Base-by-base conservation (phyloP, 139 green algal species). In the Mychonastes homosphaera region DNA sequence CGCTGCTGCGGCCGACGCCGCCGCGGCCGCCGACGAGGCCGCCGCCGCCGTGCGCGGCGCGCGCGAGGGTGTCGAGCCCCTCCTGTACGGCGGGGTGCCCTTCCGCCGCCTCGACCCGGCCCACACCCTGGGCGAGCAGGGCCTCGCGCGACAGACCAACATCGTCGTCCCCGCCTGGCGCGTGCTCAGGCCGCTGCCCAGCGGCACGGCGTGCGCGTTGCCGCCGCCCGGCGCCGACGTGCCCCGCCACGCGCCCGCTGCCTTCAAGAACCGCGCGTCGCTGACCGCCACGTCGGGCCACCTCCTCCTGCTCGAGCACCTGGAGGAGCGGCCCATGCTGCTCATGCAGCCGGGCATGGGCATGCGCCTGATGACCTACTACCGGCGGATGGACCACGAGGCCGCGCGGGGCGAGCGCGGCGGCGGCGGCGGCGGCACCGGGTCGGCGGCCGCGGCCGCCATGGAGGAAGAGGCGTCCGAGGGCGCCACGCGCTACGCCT, bases 271-370 rank as follows among this genome's bases (percentile, higher is more conserved):
- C 24, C 66, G 64, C 33, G 68, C 60, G 56, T 67, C 88, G 10
- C 54, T 92, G 12, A 73, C 50, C 2, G 79, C 27, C 3, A 70
- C 74, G 29, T 16, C 47, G 0, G 84, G 84, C 3, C 76, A 82
- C 28, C 35, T 90, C 10, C 29, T 88, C 29, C 67, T 92, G 38
- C 24, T 80, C 50, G 84, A 89, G 70, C 89, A 94, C 63, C 58
- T 83, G 49, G 77, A 93, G 62, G 77, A 94, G 69, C 61, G 63
- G 16, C 85, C 85, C 2, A 56, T 83, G 30, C 64, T 94, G 26
- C 64, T 93, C 23, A 78, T 76, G 28, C 71, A 81, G 16, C 70
- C 75, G 34, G 85, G 85, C 35, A 93, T 93, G 85, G 85, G 83
- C 19, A 74, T 71, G 21, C 63, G 72, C 8, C 65, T 94, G 24